Evolutionary conservation across 1,284 basidiomycete genomes (phyloP).

Genomic region (Cryptococcus sp.): DNA sequence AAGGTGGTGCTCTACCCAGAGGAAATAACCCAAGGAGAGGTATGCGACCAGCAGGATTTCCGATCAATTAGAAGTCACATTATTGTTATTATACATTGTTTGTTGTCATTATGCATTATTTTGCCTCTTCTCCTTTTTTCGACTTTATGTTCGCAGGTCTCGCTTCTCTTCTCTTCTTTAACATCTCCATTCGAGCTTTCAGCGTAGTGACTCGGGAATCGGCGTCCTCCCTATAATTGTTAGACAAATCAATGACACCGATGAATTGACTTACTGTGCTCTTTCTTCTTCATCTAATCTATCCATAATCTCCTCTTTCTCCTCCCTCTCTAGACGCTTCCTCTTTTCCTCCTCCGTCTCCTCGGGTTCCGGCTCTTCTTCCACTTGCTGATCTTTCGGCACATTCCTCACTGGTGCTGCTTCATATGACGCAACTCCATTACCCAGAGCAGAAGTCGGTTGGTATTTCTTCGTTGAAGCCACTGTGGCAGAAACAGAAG

Average conservation of each 20-base stretch:
- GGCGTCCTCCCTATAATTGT: slow-evolving; percentile 48
- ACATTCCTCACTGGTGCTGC: slow-evolving; percentile 39
- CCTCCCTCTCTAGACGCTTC: slow-evolving; percentile 37
- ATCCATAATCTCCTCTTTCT: slow-evolving; percentile 46
- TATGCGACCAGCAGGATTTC: background rate
- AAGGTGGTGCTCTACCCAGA: slow-evolving; percentile 4
- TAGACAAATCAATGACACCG: background rate
- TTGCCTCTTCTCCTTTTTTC: background rate
- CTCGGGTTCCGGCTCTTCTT: slow-evolving; percentile 27
- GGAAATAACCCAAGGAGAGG: background rate
- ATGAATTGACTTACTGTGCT: slow-evolving; percentile 42
- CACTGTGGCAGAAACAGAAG: background rate
- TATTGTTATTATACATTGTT: background rate
- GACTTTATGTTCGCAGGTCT: slow-evolving; percentile 3
- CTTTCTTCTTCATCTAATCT: slow-evolving; percentile 46
- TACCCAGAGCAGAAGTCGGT: slow-evolving; percentile 5
- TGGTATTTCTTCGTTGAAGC: slow-evolving; percentile 7
- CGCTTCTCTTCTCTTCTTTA: slow-evolving; percentile 38
- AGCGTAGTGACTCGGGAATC: slow-evolving; percentile 42
- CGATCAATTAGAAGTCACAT: slow-evolving; percentile 4
- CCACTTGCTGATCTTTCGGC: slow-evolving; percentile 8
- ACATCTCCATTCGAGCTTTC: slow-evolving; percentile 42
- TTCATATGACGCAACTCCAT: slow-evolving; percentile 37
- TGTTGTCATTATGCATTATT: background rate
- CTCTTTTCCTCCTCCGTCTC: slow-evolving; percentile 42